Evolutionary conservation across 257 asterid genomes (phyloP), one percentile per base, ranked within the genome.

Genomic region (Echium plantagineum): DNA sequence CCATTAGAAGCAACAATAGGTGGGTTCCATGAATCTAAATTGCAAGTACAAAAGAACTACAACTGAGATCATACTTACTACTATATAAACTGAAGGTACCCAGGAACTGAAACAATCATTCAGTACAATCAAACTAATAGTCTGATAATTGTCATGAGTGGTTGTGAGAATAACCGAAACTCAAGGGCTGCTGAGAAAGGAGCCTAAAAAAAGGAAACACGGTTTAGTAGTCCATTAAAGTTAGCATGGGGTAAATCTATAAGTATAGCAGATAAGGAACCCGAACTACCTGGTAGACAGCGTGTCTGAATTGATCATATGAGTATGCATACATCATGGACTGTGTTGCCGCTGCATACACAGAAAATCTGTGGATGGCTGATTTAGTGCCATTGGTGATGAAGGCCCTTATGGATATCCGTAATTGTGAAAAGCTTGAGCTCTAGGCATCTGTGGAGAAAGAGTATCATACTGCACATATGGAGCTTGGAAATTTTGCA

Each of bases 131-230:
- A 57, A 56, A 59, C 72, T 69, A 52, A 66, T 69, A 78, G 59
- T 65, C 46, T 65, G 60, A 52, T 15, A 62, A 56, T 72, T 42
- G 61, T 74, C 72, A 74, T 54, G 65, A 67, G 62, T 79, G 81
- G 65, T 74, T 76, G 52, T 85, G 96, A 35, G 84, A 72, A 81
- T 83, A 83, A 66, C 80, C 95, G 57, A 89, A 93, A 62, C 94
- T 89, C 60, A 89, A 80, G 46, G 97, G 99, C 75, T 89, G 99
- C 85, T 83, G 97, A 73, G 75, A 82, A 75, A 58, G 97, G 85
- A 21, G 84, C 86, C 99, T 93, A 72, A 71, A 77, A 21, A 68
- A 57, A 42, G 49, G 49, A 42, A 42, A 42, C 49, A 42, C 49
- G 3, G 16, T 4, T 42, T 13, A 42, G 13, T 42, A 42, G 49